phyloP scores from a whole-genome alignment of 371 early-diverging fungal genomes.

The Syncephalastrum racemosum region DNA sequence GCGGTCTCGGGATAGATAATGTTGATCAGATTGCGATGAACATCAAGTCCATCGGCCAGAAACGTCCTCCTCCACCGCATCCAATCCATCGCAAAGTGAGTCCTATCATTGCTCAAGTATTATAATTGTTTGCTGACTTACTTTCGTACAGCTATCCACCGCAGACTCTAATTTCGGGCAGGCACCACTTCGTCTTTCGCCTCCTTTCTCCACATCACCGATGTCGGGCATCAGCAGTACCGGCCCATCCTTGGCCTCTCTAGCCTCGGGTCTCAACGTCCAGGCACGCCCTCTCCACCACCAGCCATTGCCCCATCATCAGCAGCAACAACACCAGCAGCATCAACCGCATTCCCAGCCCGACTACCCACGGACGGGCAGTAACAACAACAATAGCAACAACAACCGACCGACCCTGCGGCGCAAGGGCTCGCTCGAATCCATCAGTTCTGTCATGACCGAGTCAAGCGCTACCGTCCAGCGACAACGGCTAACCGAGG shows the following conservation, averaged over 20 bases:
- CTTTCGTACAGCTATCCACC: slow-evolving; percentile 13
- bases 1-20: slow-evolving; percentile 38
- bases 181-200: slow-evolving; percentile 20
- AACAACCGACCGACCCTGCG: slow-evolving; percentile 34
- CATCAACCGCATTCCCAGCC: slow-evolving; percentile 6
- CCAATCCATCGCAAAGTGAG: slow-evolving; percentile 32
- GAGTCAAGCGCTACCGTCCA: slow-evolving; percentile 41
- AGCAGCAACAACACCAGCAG: slow-evolving; percentile 7
- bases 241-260: slow-evolving; percentile 34
- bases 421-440: slow-evolving; percentile 43
- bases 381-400: slow-evolving; percentile 9
- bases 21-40: slow-evolving; percentile 37
- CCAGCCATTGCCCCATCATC: slow-evolving; percentile 5
- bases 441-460: slow-evolving; percentile 43
- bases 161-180: slow-evolving; percentile 18
- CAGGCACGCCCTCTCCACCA: slow-evolving; percentile 23
- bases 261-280: slow-evolving; percentile 39
- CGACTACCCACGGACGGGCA: background rate
- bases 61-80: slow-evolving; percentile 18
- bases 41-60: slow-evolving; percentile 38
- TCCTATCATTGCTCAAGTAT: background rate
- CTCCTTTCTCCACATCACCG: slow-evolving; percentile 36
- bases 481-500: slow-evolving; percentile 37
- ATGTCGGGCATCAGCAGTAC: slow-evolving; percentile 32
- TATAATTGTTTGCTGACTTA: background rate